Evolutionary conservation across 2,329 filamentous ascomycete species (phyloP).

Genomic region (Orbilia quercus): DNA sequence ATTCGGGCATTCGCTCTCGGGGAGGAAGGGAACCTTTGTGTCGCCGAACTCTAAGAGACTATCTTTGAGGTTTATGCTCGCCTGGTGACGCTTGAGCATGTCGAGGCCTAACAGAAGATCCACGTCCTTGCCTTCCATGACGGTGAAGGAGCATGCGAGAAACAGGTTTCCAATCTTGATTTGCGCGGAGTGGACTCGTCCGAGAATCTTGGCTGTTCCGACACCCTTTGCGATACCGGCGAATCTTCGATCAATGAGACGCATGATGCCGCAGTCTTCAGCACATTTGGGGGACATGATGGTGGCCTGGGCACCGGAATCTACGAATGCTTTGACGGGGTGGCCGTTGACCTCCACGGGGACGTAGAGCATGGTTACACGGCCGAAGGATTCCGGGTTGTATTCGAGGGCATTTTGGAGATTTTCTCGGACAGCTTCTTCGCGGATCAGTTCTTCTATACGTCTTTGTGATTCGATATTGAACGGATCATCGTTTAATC

Average conservation of each 20-base stretch:
- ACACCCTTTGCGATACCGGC: conserved; percentile 92
- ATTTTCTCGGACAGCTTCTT: conserved; percentile 94
- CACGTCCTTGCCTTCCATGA: conserved; percentile 98
- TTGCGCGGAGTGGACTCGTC: conserved; percentile 92
- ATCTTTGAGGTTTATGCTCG: conserved; percentile 85
- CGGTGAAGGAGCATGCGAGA: conserved; percentile 93
- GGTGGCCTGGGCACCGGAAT: conserved; percentile 95
- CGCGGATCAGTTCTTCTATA: conserved; percentile 97
- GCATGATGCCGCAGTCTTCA: conserved; percentile 93
- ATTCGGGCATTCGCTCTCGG: conserved; percentile 94
- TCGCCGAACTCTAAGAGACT: conserved; percentile 89
- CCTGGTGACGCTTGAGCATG: conserved; percentile 96
- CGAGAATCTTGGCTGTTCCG: conserved; percentile 92
- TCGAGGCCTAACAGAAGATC: conserved; percentile 92
- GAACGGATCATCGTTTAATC: conserved; percentile 90
- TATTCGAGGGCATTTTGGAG: conserved; percentile 96
- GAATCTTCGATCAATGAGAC: conserved; percentile 90
- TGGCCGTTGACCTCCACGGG: conserved; percentile 93
- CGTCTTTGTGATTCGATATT: conserved; percentile 88
- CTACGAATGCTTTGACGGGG: conserved; percentile 93
- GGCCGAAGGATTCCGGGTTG: conserved; percentile 95
- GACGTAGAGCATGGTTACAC: conserved; percentile 96
- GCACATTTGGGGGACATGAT: conserved; percentile 98
- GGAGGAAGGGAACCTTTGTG: conserved; percentile 87
- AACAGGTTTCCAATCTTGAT: conserved; percentile 91